Evolutionary conservation across 345 rosid species (phyloP), one percentile per base, ranked within the genome.

Genomic region (Theobroma cacao): DNA sequence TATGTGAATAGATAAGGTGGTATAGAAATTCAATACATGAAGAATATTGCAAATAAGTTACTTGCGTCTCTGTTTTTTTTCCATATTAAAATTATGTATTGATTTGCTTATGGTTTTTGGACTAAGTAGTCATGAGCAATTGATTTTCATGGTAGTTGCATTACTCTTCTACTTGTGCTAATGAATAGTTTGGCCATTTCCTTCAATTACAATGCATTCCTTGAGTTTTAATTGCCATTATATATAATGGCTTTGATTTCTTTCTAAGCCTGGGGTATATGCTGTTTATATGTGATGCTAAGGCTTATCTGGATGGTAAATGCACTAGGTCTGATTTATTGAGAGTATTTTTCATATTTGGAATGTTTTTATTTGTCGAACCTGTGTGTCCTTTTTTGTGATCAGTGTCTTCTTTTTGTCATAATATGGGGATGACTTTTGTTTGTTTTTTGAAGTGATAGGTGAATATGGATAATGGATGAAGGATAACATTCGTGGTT

Each of bases 1-100:
- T 86, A 64, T 91, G 92, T 90, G 91, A 90, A 90, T 95, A 87
- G 82, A 90, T 86, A 88, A 88, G 85, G 85, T 81, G 90, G 88
- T 86, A 95, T 88, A 93, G 89, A 85, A 88, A 84, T 83, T 84
- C 84, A 83, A 90, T 90, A 86, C 87, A 85, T 84, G 77, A 81
- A 81, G 79, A 75, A 50, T 60, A 81, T 75, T 82, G 76, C 85
- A 38, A 79, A 85, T 82, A 80, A 65, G 40, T 10, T 41, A 33
- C 22, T 17, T 75, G 76, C 55, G 66, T 81, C 12, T 13, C 10
- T 3, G 75, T 48, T 17, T 43, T 78, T 34, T 56, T 67, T 78
- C 43, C 36, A 41, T 62, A 26, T 45, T 40, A 60, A 69, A 52
- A n/a, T 26, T 8, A 5, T 41, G 47, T 17, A 62, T 50, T 41